Base-by-base conservation (phyloP, 2,329 filamentous ascomycete species). In the Phaeosphaeriaceae sp. region DNA sequence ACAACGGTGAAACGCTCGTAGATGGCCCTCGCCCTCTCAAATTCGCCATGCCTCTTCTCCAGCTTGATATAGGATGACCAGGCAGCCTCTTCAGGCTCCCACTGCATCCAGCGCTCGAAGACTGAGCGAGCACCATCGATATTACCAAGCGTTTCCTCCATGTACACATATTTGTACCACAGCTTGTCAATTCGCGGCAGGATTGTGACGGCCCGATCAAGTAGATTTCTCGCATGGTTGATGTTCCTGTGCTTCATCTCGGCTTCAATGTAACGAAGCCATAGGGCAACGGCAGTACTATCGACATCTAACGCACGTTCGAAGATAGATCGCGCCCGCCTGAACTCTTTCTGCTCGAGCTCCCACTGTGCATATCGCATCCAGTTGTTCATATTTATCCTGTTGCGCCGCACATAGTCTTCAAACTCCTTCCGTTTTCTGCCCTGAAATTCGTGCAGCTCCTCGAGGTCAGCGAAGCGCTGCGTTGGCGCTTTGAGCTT, bases 131-230 rank as follows among this genome's bases (percentile, higher is more conserved):
- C 95, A 29, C 93, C 94, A 3, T 92, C 86, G 40, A 99, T 87
- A 66, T 99, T 97, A 6, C 92, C 92, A 46, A 99, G 82, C 76
- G 93, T 97, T 81, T 99, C 94, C 78, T 97, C 93, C 88, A 96
- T 95, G 73, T 96, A 96, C 20, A 96, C 91, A 79, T 97, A 99
- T 74, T 97, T 97, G 80, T 96, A 99, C 94, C 94, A 99, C 28
- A 99, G 79, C 80, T 97, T 97, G 72, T 97, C 92, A 33, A 97
- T 85, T 48, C 94, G 82, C 4, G 94, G 94, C 32, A 97, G 79
- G 47, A 95, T 90, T 1, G 92, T 92, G 44, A 97, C 90, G n/a
- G 94, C 92, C 46, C 94, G 87, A 72, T 99, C 94, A 43, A 99
- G 84, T 42, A 99, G 76, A 71, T 99, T 99, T 50, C 94, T 83